Conservation (phyloP, 78 protist genomes). For the Ministeria vibrans region DNA sequence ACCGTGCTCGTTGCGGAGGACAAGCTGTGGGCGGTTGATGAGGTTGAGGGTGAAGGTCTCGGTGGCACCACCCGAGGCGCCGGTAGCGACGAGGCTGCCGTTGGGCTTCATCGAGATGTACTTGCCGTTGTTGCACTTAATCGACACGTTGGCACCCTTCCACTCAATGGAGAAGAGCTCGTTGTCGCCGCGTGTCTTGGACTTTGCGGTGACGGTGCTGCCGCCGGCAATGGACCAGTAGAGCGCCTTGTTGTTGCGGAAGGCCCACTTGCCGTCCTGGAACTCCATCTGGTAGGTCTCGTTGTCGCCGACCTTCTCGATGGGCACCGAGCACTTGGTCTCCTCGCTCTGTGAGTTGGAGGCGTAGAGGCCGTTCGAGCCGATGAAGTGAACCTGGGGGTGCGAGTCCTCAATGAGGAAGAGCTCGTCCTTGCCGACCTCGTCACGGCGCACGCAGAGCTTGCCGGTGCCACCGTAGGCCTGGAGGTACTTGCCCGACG, state of each 20-base stretch:
- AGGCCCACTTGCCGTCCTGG: constrained; percentile 3
- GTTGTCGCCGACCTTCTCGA: background rate
- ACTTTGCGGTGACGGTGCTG: background rate
- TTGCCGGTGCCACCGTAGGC: background rate
- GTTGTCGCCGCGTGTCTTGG: constrained; percentile 1
- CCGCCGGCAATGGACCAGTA: background rate
- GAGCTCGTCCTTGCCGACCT: constrained; percentile 21
- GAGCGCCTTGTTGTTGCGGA: constrained; percentile 7
- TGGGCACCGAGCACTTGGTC: background rate
- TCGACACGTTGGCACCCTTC: background rate
- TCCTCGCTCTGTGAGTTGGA: background rate
- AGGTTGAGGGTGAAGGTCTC: background rate
- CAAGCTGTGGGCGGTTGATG: constrained; percentile 15
- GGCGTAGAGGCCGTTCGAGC: background rate
- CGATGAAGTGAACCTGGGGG: background rate
- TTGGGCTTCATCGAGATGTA: background rate
- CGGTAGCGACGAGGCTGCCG: background rate
- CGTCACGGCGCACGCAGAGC: background rate
- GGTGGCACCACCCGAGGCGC: background rate
- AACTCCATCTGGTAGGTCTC: constrained; percentile 5
- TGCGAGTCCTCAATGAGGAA: constrained; percentile 9
- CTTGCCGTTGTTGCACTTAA: constrained; percentile 3
- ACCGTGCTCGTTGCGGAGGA: constrained; percentile 15
- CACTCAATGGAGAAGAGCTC: background rate
- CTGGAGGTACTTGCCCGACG: constrained; percentile 3